Conservation (phyloP, 116 monocot species). For the Zostera marina region DNA sequence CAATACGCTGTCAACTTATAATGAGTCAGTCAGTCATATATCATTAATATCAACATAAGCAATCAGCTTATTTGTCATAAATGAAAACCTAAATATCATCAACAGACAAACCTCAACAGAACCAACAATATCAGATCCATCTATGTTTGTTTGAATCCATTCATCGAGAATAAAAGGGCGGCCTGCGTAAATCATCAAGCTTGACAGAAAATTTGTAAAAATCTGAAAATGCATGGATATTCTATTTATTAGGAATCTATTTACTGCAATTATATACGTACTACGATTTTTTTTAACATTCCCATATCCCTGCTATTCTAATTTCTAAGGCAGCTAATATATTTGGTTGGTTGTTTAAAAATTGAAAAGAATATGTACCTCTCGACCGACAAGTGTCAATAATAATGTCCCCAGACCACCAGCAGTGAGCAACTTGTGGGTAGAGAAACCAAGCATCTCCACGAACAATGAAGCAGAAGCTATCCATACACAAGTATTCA, state of each 20-base stretch:
- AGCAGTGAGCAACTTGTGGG: constrained; percentile 93
- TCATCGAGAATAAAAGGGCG: constrained; percentile 85
- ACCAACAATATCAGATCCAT: constrained; percentile 89
- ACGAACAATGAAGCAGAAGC: constrained; percentile 86
- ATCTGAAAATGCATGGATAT: constrained; percentile 74
- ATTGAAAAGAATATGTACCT: constrained; percentile 24
- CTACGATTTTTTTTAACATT: no score
- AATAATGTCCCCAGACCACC: constrained; percentile 95
- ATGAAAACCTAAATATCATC: background rate
- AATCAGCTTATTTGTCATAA: background rate
- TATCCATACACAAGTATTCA: constrained; percentile 75
- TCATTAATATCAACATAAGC: background rate
- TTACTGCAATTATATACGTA: no score
- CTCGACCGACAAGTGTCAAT: constrained; percentile 90
- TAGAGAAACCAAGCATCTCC: constrained; percentile 92
- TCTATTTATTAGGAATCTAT: constrained; percentile 7
- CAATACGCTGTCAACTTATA: constrained; percentile 86
- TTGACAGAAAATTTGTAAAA: constrained; percentile 87
- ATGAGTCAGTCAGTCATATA: no score
- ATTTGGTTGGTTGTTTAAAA: background rate
- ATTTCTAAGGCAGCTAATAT: background rate
- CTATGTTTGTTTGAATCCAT: constrained; percentile 92
- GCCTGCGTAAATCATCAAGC: constrained; percentile 91
- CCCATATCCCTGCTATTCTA: no score
- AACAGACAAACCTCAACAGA: constrained; percentile 73